Base-by-base conservation (phyloP, 2,329 filamentous ascomycete genomes). In the Zelopaecilomyces penicillatus region DNA sequence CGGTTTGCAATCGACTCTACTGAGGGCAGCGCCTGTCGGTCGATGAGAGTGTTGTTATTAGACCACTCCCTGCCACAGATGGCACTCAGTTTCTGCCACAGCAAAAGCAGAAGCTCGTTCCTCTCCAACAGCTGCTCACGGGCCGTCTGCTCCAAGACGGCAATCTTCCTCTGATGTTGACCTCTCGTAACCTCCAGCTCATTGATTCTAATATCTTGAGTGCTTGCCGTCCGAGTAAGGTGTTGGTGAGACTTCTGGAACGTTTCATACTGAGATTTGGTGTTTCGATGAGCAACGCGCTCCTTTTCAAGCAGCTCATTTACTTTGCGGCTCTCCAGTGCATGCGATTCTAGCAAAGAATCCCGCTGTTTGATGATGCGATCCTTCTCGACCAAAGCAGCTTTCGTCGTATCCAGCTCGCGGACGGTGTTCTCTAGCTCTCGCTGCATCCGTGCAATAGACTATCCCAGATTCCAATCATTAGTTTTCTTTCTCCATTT, bases 31-130 rank as follows among this genome's bases (percentile, higher is more conserved):
- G 78, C 80, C 48, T 91, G 86, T 19, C 89, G 87, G 56, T 93
- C 91, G 59, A 97, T 86, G 27, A 95, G 78, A 45, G 84, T 85
- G 63, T 97, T 90, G 57, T 84, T 82, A 62, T 95, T 86, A 4
- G 86, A 80, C 91, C 93, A 98, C 59, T 97, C 93, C 0, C 81
- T 77, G 8, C 93, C 93, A 57, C 93, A 97, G 37, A 97, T 75
- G 0, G 80, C 75, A 4, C 87, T 90, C 6, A 98, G 75, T 38
- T 86, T 79, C 51, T 91, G 91, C 93, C 93, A 98, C 5, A 97
- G 70, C n/a, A 81, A 76, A 26, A 96, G 77, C 12, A 97, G 75
- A 42, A 98, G 72, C 48, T 87, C 85, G 66, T 97, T 96, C 44
- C 93, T 83, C 66, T 97, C 93, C 37, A 76, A 78, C 34, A 97